Percentiles rank a stretch among this genome's conserved stretches.
Conservation (phyloP, 225 moss, liverwort and hornwort species). For the Physcomitrellopsis africana region DNA sequence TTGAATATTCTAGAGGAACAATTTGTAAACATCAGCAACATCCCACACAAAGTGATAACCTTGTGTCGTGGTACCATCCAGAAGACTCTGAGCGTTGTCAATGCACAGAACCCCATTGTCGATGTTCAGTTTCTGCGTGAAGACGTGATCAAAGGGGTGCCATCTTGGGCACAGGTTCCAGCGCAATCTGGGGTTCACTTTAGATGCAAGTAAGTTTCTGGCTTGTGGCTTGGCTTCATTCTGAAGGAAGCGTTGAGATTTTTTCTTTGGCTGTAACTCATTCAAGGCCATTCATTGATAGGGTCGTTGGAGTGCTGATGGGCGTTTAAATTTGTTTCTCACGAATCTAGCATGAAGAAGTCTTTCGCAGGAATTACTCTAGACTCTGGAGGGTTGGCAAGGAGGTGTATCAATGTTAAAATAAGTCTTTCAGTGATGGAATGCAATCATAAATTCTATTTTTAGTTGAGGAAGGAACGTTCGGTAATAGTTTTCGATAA, state of each 20-base stretch:
- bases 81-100: constrained; percentile 59
- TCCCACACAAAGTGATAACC: constrained; percentile 85
- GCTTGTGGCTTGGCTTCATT: neutral
- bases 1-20: constrained; percentile 76
- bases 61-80: constrained; percentile 82
- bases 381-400: constrained; percentile 7
- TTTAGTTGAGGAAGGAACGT: neutral
- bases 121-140: constrained; percentile 61
- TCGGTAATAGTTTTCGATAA: constrained; percentile 8
- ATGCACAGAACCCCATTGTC: constrained; percentile 33
- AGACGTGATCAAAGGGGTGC: constrained; percentile 54
- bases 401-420: neutral
- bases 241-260: neutral
- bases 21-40: constrained; percentile 77
- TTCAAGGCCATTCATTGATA: neutral
- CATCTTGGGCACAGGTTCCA: constrained; percentile 34
- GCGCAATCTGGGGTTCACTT: constrained; percentile 40
- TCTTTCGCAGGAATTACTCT: neutral
- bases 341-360: constrained; percentile 16
- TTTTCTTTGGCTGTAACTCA: constrained; percentile 5
- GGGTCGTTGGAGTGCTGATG: neutral
- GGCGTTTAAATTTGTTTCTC: neutral
- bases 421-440: neutral
- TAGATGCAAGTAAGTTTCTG: constrained; percentile 43
- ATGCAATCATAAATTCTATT: no score